Percentiles rank a stretch among this genome's conserved stretches.
Conservation (phyloP, 2,329 filamentous ascomycete species). For the Sporothrix mexicana region DNA sequence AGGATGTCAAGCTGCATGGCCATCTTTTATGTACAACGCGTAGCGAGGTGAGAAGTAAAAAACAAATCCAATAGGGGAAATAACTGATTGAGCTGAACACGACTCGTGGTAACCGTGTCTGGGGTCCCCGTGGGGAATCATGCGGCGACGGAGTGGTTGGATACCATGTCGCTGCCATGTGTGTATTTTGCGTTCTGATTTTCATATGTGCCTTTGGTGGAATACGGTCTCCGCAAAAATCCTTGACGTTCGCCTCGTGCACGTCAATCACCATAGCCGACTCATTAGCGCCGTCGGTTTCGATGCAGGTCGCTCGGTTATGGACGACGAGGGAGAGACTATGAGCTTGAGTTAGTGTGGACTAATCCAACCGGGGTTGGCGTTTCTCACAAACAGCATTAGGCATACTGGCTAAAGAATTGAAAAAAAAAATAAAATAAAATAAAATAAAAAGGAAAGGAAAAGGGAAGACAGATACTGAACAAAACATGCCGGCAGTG, state of each 20-base stretch:
- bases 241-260: background rate
- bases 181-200: background rate
- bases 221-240: too few relatives aligned
- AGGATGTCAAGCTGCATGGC: background rate
- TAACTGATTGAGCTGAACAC: background rate
- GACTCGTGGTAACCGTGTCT: background rate
- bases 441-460: too few relatives aligned
- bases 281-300: background rate
- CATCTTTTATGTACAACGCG: background rate
- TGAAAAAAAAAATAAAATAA: too few relatives aligned
- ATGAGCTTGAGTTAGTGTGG: background rate
- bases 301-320: background rate
- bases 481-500: too few relatives aligned
- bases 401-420: too few relatives aligned
- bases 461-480: too few relatives aligned
- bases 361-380: background rate
- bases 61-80: background rate
- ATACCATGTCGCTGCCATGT: background rate
- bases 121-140: conserved; percentile 2
- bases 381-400: background rate
- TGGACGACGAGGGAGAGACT: background rate
- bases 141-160: background rate
- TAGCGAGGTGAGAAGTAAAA: background rate
- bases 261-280: conserved; percentile 4
- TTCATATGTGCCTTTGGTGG: too few relatives aligned